Base-by-base conservation (phyloP, 257 asterid genomes). In the Echites panduratus region DNA sequence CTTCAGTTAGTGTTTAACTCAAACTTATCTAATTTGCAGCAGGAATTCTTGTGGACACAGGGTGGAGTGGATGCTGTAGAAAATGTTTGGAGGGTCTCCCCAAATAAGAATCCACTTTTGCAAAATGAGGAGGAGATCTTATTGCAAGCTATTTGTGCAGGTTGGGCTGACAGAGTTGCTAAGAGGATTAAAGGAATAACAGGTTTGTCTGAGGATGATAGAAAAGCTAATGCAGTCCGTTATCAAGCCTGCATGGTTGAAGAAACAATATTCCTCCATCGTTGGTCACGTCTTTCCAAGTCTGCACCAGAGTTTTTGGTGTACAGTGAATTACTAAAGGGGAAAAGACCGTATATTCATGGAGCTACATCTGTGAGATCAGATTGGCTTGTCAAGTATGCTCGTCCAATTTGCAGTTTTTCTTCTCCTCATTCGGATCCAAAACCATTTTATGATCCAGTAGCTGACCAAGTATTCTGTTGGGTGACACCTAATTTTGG, bases 151-250 rank as follows among this genome's bases (percentile, higher is more conserved):
- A 91, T 94, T 38, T 94, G 89, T 78, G 96, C 96, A 0, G 99
- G 95, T 45, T 91, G 97, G 97, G 93, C 90, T 49, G 96, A 91
- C 79, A 75, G 97, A 83, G 96, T 91, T 71, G 97, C 97, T 52
- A 88, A 78, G 75, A 88, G 95, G 22, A 77, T 79, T 12, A 91
- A 75, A 81, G 84, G 83, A 45, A 71, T 79, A 79, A 71, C 80
- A 26, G 62, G 77, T 67, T 63, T 79, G 70, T 45, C 86, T 12
- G 96, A 89, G 32, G 93, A 85, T 66, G 95, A 84, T 12, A 82
- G 81, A 77, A 78, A 79, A 74, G 80, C 81, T 24, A 85, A 80
- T 56, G 83, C 95, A 58, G 88, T 80, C 8, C 79, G 87, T 20
- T 94, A 91, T 78, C 96, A 86, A 79, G 92, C 97, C 74, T 91